Evolutionary conservation across 768 basidiomycete genomes (phyloP), one percentile per base, ranked within the genome.

Genomic region (Termitomyces sp.): DNA sequence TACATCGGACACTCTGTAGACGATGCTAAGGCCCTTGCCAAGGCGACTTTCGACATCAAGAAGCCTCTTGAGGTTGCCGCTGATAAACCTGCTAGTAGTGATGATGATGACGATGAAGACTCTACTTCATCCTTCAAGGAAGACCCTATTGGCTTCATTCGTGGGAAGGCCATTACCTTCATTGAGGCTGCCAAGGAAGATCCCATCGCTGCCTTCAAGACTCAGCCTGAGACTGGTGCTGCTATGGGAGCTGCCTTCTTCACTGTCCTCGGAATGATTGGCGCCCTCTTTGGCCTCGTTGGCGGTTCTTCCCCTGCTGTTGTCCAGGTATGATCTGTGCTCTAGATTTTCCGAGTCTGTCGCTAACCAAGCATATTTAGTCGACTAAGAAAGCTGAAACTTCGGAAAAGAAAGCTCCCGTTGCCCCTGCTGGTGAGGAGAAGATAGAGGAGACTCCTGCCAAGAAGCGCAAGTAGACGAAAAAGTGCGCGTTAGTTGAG

Each of bases 11-110:
- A 94, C 79, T 95, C 94, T 19, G 68, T 84, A 56, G 83, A 84
- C 39, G 93, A 96, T 58, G 97, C 97, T 60, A 85, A 89, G 71
- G 73, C 76, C 11, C 73, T 99, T 63, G 92, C 94, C 55, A 73
- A 77, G 16, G 92, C 95, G 74, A 91, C 94, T n/a, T 99, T 90
- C 74, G 83, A 85, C 63, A 70, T 96, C 73, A 98, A 98, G 85
- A 88, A 90, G 69, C 73, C 83, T 9, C 76, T 94, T 46, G 96
- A 98, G 73, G 77, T 80, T 64, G 83, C 79, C 5, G 70, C 71
- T 40, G 79, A 78, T 45, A 85, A 88, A 72, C 76, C 79, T 25
- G 77, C 78, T 1, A 77, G 71, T 49, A 67, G 72, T 19, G 57
- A 25, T 6, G 82, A 81, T 0, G 82, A 81, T 0, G 82, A 81